Evolutionary conservation across 1,139 yeast genomes (phyloP), one percentile per base, ranked within the genome.

Genomic region (Scheffersomyces stambukii): DNA sequence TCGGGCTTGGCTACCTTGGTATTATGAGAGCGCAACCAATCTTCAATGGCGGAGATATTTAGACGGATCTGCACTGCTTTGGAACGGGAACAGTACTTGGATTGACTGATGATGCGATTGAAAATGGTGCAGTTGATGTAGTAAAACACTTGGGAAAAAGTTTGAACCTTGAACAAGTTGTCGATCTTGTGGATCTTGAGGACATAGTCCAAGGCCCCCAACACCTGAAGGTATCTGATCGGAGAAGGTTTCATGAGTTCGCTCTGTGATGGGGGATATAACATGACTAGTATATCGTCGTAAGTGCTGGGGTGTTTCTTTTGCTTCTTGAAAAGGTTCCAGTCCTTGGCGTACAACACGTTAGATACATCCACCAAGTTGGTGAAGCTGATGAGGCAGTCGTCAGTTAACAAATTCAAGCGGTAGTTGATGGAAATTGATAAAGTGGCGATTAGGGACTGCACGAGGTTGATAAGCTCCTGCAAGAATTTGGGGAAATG

Each of bases 1-100:
- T 62, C 70, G 1, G 70, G 69, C 23, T 60, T 70, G 50, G 57
- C 63, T 11, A 76, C 81, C 39, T 68, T 66, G 48, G 67, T 69
- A 53, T 85, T 82, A 48, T 85, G 91, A 4, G 82, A 70, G 37
- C 95, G 71, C 19, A 91, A 71, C 98, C 98, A 91, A 48, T 91
- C 96, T 53, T 91, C 96, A 28, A 91, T 60, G 3, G 84, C 75
- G 0, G 96, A 86, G 7, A 91, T 53, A 46, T 91, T 91, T 36
- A 91, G 70, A 31, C 97, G 67, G 27, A 91, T 80, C 52, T 91
- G 97, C 54, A 91, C 76, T 0, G 97, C 97, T 41, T 82, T 77
- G 2, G 86, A 70, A 35, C 99, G 70, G 0, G 95, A 75, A 31
- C 85, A 69, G 41, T 82, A 81, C 39, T 69, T 75, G 13, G 81